Base-by-base conservation (phyloP, 1,284 basidiomycete genomes). In the Wolfiporia cocos region DNA sequence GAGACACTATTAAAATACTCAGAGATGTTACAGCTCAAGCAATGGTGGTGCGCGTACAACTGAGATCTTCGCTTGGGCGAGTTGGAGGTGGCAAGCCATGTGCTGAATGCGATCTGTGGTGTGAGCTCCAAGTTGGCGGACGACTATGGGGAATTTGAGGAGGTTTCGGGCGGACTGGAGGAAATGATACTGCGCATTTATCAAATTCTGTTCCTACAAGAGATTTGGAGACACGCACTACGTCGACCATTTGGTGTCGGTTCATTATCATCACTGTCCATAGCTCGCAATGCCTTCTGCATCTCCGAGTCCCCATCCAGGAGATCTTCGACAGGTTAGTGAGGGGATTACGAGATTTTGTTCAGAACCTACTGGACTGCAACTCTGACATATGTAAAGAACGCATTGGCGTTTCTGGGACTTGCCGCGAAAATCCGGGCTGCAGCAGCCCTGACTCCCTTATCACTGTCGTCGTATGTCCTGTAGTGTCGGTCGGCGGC, bases 221-320 rank as follows among this genome's bases (percentile, higher is more conserved):
- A n/a, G n/a, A n/a, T n/a, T n/a, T n/a, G n/a, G 22, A 20, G 3
- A 22, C 20, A 50, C 57, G 17, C 42, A 53, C 54, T 45, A 20
- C 54, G 52, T 23, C 41, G 46, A 3, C 34, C 41, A 26, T 41
- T 37, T 5, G 36, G 26, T 12, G 34, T 5, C 11, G 41, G 40
- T 6, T 65, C 64, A 18, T 60, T 62, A 23, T 71, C 73, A 49
- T 65, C 74, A 50, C 70, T 78, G 37, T 78, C 73, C 41, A 74
- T 54, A 12, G 67, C 74, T 29, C 74, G 68, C 56, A 87, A 73
- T n/a, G 68, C 76, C 37, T 74, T 68, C 42, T 78, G 78, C 84
- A 87, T 86, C 52, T 81, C 80, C 2, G 81, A 82, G 52, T 86
- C 79, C 41, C 76, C 71, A 15, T 83, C 81, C 46, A 87, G 58